Base-by-base conservation (phyloP, 2,329 filamentous ascomycete species). In the Monilinia fructigena region DNA sequence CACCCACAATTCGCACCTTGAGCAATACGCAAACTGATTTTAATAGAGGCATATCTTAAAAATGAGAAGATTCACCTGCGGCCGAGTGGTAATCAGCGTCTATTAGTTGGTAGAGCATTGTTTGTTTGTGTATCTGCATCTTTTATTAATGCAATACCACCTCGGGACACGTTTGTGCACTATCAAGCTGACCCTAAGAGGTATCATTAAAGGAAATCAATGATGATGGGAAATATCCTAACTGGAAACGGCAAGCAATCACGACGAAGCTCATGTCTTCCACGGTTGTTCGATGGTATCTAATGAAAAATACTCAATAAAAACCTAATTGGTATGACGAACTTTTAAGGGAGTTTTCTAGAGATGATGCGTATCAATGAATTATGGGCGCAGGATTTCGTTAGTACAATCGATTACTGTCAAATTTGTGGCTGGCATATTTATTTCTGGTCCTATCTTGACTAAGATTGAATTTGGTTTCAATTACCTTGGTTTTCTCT, bases 41-140 rank as follows among this genome's bases (percentile, higher is more conserved):
- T 11, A 80, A 68, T 5, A 74, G 66, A 77, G 54, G 7, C 75
- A 72, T 71, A 78, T 77, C 69, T 79, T 75, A 3, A 71, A 71
- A 0, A 75, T 70, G 10, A 79, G 76, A 20, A 73, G 73, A 75
- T 7, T 71, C 70, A 12, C 65, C 73, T 23, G 70, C 74, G 65
- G 71, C 75, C 53, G 67, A 75, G 66, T 78, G 76, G 68, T 74
- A 80, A 68, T 35, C 31, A 35, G 31, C 31, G 7, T 5, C 31
- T 35, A 35, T 35, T 35, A 35, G 31, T 35, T 35, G 31, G 5
- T 35, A 7, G 31, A 35, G 31, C 10, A 54, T 40, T 40, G 38
- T 7, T 2, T 10, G 20, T 35, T 16, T 54, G 52, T 20, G 52
- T 7, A 28, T 35, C 31, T 54, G n/a, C n/a, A n/a, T n/a, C 12